Base-by-base conservation (phyloP, 2,329 filamentous ascomycete species). In the Neofusicoccum kwambonambiense region DNA sequence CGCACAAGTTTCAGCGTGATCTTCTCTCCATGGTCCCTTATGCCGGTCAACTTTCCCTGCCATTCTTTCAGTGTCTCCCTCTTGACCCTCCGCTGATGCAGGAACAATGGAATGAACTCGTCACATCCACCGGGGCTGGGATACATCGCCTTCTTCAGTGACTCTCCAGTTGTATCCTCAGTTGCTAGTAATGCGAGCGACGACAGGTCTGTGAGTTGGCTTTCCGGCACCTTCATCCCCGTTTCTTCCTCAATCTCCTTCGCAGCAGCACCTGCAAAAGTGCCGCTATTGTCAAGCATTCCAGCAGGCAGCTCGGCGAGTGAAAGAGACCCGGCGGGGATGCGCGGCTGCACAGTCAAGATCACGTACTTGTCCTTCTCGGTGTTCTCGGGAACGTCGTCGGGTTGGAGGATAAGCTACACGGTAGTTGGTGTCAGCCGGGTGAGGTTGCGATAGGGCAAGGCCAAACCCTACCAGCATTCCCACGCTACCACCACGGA, bases 251-350 rank as follows among this genome's bases (percentile, higher is more conserved):
- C 69, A 41, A 88, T 84, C 67, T 88, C 85, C 57, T 82, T 81
- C 2, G 84, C 84, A 0, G 86, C 86, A 9, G 78, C 81, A 6
- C 85, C 84, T 0, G 79, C 76, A 66, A 87, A 85, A 0, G 80
- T 81, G 9, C 82, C 81, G 41, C 63, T 65, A 66, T 83, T 83
- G 68, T 88, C 86, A 1, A 88, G 76, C 84, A 88, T 87, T 17
- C 86, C 86, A 0, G 86, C 86, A 2, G 86, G 86, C 8, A 88
- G 81, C 70, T 87, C 86, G 12, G 79, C 70, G 65, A 88, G 84
- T 1, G 81, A 75, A 3, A 87, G 77, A 1, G 81, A 84, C 0
- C 82, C 84, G 0, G 84, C 83, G 4, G 86, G 82, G 11, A 86
- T 81, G 31, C 86, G 82, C 11, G 85, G 85, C 67, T 87, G 86